Conservation (phyloP, 768 basidiomycete species). For the Pholiota molesta region DNA sequence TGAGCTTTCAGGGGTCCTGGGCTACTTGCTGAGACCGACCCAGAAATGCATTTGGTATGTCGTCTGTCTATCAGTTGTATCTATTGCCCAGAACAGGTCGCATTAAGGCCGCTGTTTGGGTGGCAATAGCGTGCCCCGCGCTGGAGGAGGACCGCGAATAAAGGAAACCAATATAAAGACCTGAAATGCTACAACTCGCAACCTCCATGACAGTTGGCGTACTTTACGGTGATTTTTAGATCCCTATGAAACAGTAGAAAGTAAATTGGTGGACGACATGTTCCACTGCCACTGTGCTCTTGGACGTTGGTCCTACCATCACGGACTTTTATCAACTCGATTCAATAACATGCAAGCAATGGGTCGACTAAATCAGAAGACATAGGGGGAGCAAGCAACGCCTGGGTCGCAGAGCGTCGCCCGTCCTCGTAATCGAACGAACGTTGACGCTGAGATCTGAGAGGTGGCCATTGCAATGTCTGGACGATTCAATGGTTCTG, state of each 20-base stretch:
- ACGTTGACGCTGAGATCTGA: no score
- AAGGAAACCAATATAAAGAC: neutral
- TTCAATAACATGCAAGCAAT: constrained; percentile 3
- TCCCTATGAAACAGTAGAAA: constrained; percentile 6
- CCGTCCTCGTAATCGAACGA: neutral
- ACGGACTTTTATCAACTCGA: constrained; percentile 15
- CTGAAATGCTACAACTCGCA: neutral
- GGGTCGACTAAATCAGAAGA: constrained; percentile 2
- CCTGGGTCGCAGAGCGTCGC: neutral
- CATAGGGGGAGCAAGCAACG: neutral
- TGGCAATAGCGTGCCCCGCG: neutral
- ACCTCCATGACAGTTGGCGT: constrained; percentile 2
- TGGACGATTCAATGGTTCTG: neutral
- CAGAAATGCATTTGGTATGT: constrained; percentile 6
- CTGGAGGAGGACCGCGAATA: neutral
- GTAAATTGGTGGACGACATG: constrained; percentile 1
- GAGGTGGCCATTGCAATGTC: neutral
- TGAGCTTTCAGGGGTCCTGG: no score
- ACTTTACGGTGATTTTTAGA: constrained; percentile 8
- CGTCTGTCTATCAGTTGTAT: constrained; percentile 9
- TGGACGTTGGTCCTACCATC: constrained; percentile 9
- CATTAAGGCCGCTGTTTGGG: constrained; percentile 4
- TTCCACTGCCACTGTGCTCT: constrained; percentile 5
- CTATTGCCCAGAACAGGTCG: constrained; percentile 7
- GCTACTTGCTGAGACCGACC: neutral